Base-by-base conservation (phyloP, 352 stramenopile genomes). In the Phytophthora idaei region DNA sequence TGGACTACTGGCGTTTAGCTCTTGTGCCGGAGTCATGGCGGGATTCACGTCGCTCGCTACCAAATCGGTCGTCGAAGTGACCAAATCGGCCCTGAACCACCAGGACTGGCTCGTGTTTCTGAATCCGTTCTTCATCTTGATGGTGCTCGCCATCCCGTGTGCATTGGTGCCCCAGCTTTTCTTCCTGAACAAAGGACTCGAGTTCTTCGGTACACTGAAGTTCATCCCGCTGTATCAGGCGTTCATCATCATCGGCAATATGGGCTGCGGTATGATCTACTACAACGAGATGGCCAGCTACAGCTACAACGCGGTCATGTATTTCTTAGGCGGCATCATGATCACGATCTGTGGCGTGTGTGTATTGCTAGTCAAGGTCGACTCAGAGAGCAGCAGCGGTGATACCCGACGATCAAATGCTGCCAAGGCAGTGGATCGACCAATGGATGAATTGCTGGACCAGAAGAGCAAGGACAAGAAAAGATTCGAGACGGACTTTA, bases 191-290 rank as follows among this genome's bases (percentile, higher is more conserved):
- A 88, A 90, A 31, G 85, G 85, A 0, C 78, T 93, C 52, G 84
- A 90, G 69, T 86, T 81, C 61, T 91, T 91, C 45, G 84, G 84
- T 14, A 93, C 84, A 45, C 79, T 93, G 55, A 89, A 91, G 64
- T 93, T 91, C 57, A 90, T 93, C 60, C 84, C 84, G 62, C 59
- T 93, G 31, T 93, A 93, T 68, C 84, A 93, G 57, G 84, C 84
- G 15, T 93, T 93, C 72, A 91, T 93, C 61, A 93, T 93, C 64
- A 69, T 91, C 1, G 84, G 84, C 52, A 93, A 93, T 61, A 83
- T 85, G 77, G 61, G 79, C 31, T 91, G 85, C 50, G 85, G 85
- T 14, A 84, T 90, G 73, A 73, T 93, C 55, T 93, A 89, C 69
- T 91, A 89, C 76, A 87, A 93, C 52, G 85, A 93, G 60, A 90